phyloP scores from a whole-genome alignment of 1,284 basidiomycete genomes.

The Butyriboletus appendiculatus region DNA sequence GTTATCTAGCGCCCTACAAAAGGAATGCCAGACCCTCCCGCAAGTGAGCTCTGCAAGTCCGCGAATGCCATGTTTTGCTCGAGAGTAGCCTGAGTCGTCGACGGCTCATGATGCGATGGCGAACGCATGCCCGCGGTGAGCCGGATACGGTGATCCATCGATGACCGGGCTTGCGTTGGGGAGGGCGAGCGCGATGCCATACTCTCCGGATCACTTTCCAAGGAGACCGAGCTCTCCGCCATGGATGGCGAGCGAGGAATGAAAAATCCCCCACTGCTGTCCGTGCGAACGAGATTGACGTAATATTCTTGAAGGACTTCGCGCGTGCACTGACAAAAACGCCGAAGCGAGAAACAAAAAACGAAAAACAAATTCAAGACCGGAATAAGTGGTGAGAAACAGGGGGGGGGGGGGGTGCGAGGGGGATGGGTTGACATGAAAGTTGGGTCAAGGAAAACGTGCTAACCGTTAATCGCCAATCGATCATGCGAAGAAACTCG shows the following conservation, averaged over 20 bases:
- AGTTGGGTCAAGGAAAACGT: slow-evolving; percentile 25
- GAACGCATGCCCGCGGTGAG: slow-evolving; percentile 19
- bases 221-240: slow-evolving; percentile 9
- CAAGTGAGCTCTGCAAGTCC: slow-evolving; percentile 53
- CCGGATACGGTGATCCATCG: slow-evolving; percentile 12
- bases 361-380: slow-evolving; percentile 26
- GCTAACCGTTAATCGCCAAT: slow-evolving; percentile 91
- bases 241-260: slow-evolving; percentile 43
- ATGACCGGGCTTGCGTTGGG: slow-evolving; percentile 35
- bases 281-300: slow-evolving; percentile 78
- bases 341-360: slow-evolving; percentile 3
- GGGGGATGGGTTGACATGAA: slow-evolving; percentile 6
- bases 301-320: slow-evolving; percentile 85
- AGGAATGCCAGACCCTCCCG: slow-evolving; percentile 12
- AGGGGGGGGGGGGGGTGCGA: slow-evolving; percentile 15
- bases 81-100: slow-evolving; percentile 55
- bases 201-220: slow-evolving; percentile 62
- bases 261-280: slow-evolving; percentile 60
- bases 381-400: slow-evolving; percentile 18
- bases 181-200: slow-evolving; percentile 57
- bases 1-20: slow-evolving; percentile 14
- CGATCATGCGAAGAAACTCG: slow-evolving; percentile 87
- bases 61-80: slow-evolving; percentile 84
- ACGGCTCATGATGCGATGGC: slow-evolving; percentile 34
- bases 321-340: slow-evolving; percentile 62